phyloP scores from a whole-genome alignment of 805 yeast genomes.

The Komagataella kurtzmanii region DNA sequence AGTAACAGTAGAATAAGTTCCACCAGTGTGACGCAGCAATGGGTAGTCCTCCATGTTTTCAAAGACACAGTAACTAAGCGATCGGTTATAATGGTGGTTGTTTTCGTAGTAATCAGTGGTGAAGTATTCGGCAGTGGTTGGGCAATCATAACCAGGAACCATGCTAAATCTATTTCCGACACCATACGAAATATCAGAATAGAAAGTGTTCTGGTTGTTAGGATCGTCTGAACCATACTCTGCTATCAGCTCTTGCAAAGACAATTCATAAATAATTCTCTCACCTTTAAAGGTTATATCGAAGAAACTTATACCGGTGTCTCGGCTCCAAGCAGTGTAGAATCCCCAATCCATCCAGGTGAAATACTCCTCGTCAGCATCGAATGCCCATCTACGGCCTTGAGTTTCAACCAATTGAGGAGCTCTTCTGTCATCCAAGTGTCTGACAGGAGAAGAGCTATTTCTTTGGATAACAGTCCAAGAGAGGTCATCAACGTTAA shows the following conservation, averaged over 20 bases:
- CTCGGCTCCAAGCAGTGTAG: slow-evolving; percentile 13
- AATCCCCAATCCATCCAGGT: slow-evolving; percentile 18
- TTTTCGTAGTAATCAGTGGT: slow-evolving; percentile 13
- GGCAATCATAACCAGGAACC: slow-evolving; percentile 16
- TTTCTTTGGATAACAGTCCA: slow-evolving; percentile 8
- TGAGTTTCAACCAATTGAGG: slow-evolving; percentile 13
- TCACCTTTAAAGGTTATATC: slow-evolving; percentile 16
- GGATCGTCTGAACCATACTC: slow-evolving; percentile 18
- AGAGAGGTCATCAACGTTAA: slow-evolving; percentile 3
- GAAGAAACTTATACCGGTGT: slow-evolving; percentile 11
- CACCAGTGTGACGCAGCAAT: slow-evolving; percentile 3
- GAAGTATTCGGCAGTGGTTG: slow-evolving; percentile 15
- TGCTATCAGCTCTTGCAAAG: slow-evolving; percentile 16
- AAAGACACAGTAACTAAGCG: slow-evolving; percentile 12
- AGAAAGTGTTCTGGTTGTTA: slow-evolving; percentile 13
- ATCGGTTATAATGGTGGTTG: slow-evolving; percentile 11
- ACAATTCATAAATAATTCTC: slow-evolving; percentile 14
- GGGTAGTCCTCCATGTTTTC: slow-evolving; percentile 3
- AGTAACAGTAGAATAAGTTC: slow-evolving; percentile 5
- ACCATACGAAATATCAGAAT: slow-evolving; percentile 13
- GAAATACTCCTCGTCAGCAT: slow-evolving; percentile 13
- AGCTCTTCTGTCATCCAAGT: slow-evolving; percentile 10
- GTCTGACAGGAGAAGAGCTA: neutral
- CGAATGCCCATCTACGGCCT: slow-evolving; percentile 15
- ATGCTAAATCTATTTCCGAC: slow-evolving; percentile 17